Evolutionary conservation across 139 green algal species (phyloP).

Genomic region (Micractinium sp.): DNA sequence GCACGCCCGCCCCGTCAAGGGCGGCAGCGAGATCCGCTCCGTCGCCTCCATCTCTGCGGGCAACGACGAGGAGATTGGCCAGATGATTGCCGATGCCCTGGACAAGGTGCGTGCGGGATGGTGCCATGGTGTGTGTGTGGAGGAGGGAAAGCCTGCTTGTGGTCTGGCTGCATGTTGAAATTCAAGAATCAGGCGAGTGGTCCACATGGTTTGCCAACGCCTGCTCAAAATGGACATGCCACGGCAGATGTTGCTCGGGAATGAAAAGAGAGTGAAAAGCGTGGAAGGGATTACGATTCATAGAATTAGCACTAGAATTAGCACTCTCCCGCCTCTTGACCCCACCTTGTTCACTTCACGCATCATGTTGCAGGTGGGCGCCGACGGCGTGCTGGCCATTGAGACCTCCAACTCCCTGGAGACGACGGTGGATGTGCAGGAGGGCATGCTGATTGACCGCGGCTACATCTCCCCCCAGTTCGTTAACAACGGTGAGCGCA

Average conservation of each 20-base stretch:
- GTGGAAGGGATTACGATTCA: no score
- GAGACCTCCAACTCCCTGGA: slow-evolving; percentile 85
- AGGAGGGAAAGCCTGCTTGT: no score
- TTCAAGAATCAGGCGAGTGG: neutral
- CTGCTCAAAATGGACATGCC: no score
- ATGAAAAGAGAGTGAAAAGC: no score
- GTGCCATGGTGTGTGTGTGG: no score
- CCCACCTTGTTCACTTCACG: slow-evolving; percentile 27
- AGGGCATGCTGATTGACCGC: slow-evolving; percentile 98
- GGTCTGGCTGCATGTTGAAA: no score
- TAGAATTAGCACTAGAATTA: no score
- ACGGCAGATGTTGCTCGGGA: no score
- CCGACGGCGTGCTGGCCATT: slow-evolving; percentile 95
- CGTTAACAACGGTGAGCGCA: slow-evolving; percentile 91
- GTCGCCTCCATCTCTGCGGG: slow-evolving; percentile 85
- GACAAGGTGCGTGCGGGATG: slow-evolving; percentile 67
- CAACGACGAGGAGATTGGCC: slow-evolving; percentile 85
- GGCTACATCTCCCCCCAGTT: slow-evolving; percentile 98
- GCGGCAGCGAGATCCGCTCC: slow-evolving; percentile 90
- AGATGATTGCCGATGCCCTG: slow-evolving; percentile 89
- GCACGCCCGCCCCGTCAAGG: slow-evolving; percentile 86
- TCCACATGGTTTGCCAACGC: no score
- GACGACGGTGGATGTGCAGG: slow-evolving; percentile 90
- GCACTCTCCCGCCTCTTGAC: no score
- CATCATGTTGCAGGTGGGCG: slow-evolving; percentile 55